Conservation (phyloP, 257 asterid species). For the Orobanche coerulescens region DNA sequence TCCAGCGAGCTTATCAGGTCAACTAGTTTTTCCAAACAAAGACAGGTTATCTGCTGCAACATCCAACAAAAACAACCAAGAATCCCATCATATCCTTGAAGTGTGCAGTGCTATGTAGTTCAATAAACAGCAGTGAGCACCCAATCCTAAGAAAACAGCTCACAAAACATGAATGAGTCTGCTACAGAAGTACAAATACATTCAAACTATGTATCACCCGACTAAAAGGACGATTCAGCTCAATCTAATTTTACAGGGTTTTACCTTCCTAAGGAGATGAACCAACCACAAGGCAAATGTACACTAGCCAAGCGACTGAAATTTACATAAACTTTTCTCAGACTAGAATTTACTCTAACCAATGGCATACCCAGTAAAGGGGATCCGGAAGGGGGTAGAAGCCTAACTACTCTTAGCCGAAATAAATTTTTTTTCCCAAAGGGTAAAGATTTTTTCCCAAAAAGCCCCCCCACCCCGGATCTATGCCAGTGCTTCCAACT, state of each 20-base stretch:
- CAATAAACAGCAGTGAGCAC: background rate
- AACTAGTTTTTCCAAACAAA: too few species aligned
- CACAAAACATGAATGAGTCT: background rate
- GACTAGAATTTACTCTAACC: background rate
- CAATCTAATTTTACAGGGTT: background rate
- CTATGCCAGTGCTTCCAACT: too few species aligned
- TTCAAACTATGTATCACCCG: background rate
- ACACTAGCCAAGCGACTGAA: background rate
- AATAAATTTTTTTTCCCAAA: too few species aligned
- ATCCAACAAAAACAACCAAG: background rate
- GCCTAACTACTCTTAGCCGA: too few species aligned
- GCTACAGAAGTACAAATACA: background rate
- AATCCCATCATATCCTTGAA: background rate
- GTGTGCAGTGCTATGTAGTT: background rate
- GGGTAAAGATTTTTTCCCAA: too few species aligned
- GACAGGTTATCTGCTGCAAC: background rate
- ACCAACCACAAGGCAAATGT: background rate
- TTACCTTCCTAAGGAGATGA: background rate
- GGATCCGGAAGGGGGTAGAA: too few species aligned
- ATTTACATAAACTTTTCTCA: background rate
- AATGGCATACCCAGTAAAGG: too few species aligned
- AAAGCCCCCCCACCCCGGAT: too few species aligned
- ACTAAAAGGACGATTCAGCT: background rate
- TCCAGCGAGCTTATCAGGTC: too few species aligned
- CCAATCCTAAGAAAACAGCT: background rate